Conservation (phyloP, 768 basidiomycete genomes). For the Cystoderma amianthinum region DNA sequence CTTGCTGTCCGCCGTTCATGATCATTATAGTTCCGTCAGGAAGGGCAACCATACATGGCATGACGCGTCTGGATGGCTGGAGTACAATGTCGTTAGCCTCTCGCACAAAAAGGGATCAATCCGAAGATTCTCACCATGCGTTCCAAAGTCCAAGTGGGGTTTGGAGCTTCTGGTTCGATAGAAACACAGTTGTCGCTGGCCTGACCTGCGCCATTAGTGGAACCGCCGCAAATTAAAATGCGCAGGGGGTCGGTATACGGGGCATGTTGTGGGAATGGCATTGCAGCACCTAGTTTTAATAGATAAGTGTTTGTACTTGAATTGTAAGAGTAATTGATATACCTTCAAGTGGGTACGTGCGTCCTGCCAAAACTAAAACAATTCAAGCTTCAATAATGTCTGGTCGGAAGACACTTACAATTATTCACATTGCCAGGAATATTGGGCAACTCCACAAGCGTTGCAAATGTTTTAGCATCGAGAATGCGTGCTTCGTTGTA, state of each 20-base stretch:
- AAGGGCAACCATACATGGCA: slow-evolving; percentile 68
- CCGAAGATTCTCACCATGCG: slow-evolving; percentile 54
- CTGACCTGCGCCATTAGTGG: slow-evolving; percentile 44
- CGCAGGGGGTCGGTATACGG: slow-evolving; percentile 72
- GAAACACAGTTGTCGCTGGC: slow-evolving; percentile 66
- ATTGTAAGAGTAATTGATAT: neutral
- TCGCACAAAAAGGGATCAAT: neutral
- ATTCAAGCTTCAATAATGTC: slow-evolving; percentile 1
- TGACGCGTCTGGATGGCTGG: slow-evolving; percentile 66
- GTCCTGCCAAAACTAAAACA: slow-evolving; percentile 49
- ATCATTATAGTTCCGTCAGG: slow-evolving; percentile 77
- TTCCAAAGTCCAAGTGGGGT: slow-evolving; percentile 65
- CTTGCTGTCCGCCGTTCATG: slow-evolving; percentile 65
- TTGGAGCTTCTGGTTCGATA: slow-evolving; percentile 55
- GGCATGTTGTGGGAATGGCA: slow-evolving; percentile 61
- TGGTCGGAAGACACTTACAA: slow-evolving; percentile 23
- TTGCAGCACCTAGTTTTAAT: slow-evolving; percentile 35
- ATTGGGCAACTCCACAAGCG: slow-evolving; percentile 55
- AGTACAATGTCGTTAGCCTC: neutral
- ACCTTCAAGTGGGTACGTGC: slow-evolving; percentile 74
- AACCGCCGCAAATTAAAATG: slow-evolving; percentile 72
- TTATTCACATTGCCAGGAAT: slow-evolving; percentile 70
- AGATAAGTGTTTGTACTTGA: neutral
- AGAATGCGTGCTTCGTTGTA: slow-evolving; percentile 79
- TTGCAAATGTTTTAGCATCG: slow-evolving; percentile 58